Conservation (phyloP, 2,329 filamentous ascomycete species). For the Colletotrichum sp. region DNA sequence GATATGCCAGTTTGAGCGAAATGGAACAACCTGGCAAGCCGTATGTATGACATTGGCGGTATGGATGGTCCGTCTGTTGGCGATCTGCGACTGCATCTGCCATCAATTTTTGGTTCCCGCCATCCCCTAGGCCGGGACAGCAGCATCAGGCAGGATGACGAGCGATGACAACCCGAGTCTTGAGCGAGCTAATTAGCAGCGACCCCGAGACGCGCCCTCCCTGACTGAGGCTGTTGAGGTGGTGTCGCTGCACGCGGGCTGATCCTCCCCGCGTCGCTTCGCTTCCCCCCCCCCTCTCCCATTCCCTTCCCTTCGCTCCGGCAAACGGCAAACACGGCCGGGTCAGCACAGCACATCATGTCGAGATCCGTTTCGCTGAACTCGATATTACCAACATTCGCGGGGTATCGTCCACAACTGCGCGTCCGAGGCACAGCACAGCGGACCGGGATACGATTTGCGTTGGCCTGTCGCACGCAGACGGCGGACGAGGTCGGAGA, state of each 20-base stretch:
- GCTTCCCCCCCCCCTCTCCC: background rate
- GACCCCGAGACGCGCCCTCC: background rate
- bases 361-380: background rate
- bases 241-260: background rate
- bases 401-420: background rate
- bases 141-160: too few species aligned
- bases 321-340: background rate
- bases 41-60: too few species aligned
- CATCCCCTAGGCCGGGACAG: too few species aligned
- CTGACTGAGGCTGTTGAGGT: background rate
- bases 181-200: background rate
- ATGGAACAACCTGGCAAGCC: background rate
- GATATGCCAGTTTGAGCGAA: background rate
- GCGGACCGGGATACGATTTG: background rate
- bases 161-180: background rate
- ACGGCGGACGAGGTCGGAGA: background rate
- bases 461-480: background rate
- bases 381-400: background rate
- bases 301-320: background rate
- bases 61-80: too few species aligned
- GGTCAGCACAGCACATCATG: background rate
- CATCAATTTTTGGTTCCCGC: too few species aligned
- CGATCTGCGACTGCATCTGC: too few species aligned
- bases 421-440: background rate
- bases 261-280: background rate